Evolutionary conservation across 2,329 filamentous ascomycete species (phyloP), one percentile per base, ranked within the genome.

Genomic region (Epicoccum nigrum): DNA sequence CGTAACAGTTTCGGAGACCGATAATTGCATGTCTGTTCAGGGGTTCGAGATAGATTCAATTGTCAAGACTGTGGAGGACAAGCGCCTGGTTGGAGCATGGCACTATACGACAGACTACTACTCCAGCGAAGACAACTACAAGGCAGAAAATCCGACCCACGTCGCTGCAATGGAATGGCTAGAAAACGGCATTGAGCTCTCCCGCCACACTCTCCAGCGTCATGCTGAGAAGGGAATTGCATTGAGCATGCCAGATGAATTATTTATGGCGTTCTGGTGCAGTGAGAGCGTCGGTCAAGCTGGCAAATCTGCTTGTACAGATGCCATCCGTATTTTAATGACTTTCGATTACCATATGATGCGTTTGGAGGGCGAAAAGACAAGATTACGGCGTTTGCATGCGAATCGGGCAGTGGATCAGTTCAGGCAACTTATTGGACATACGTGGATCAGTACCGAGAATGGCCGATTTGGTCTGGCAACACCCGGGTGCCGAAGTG

Each of bases 1-100:
- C 13, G 27, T 39, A 5, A n/a, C 13, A 1, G 19, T 13, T 4
- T 17, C 28, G 6, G 4, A 40, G 11, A 5, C 25, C 4, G 4
- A 17, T 13, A 20, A 41, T 6, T 5, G n/a, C 7, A 13, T 48
- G 2, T 13, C 5, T 2, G 28, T 39, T 16, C 15, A 23, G 1
- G 50, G 34, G 4, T 53, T 48, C 15, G 20, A 35, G 12, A 9
- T 53, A 9, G 44, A 53, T 28, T 45, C 28, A 4, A 45, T 53
- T 2, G 13, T 13, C 3, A 28, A 48, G 16, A 30, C 48, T 6
- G 25, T 48, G 1, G 27, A 48, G 16, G 21, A 48, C 15, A 2
- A 16, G 25, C 12, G 11, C 9, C 17, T 53, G 12, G 4, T 35
- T 19, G 44, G 39, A 8, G 20, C 25, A 31, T 33, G 20, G 13